A percentile compares a stretch with the other conserved stretches of the same genome.
Conservation (phyloP, 106 monocot genomes). For the Ottelia alismoides region DNA sequence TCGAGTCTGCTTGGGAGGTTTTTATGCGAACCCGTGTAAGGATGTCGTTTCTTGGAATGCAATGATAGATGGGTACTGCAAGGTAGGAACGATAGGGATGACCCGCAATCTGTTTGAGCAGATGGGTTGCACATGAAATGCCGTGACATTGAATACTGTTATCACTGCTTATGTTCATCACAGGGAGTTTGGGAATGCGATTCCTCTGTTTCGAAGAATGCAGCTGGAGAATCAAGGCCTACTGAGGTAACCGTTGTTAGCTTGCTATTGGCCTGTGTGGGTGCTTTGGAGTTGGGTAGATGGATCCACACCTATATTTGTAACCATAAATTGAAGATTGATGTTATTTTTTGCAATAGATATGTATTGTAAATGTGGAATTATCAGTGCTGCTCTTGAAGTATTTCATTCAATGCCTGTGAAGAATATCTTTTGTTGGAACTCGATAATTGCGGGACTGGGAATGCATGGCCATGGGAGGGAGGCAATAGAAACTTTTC, state of each 20-base stretch:
- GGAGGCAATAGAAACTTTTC: constrained; percentile 27
- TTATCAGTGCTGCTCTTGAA: constrained; percentile 25
- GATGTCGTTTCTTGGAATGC: constrained; percentile 53
- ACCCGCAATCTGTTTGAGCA: constrained; percentile 27
- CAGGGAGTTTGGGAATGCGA: constrained; percentile 23
- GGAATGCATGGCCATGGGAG: constrained; percentile 45
- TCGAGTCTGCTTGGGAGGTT: constrained; percentile 17
- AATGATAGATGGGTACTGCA: constrained; percentile 58
- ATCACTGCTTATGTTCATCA: constrained; percentile 38
- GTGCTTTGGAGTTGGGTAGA: constrained; percentile 36
- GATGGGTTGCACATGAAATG: constrained; percentile 34
- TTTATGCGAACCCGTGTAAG: constrained; percentile 33
- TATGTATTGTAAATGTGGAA: constrained; percentile 60
- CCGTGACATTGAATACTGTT: constrained; percentile 50
- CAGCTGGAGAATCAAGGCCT: constrained; percentile 26
- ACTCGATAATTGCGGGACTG: constrained; percentile 38
- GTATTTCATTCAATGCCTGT: constrained; percentile 22
- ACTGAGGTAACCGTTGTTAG: constrained; percentile 44
- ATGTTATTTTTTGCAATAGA: constrained; percentile 48
- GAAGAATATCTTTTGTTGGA: constrained; percentile 59
- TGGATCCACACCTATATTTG: constrained; percentile 44
- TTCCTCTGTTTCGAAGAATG: constrained; percentile 32
- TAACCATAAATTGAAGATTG: constrained; percentile 22
- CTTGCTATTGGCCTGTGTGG: constrained; percentile 44
- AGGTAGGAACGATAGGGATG: constrained; percentile 21